Base-by-base conservation (phyloP, 495 filamentous ascomycete species). In the Venustampulla echinocandica region DNA sequence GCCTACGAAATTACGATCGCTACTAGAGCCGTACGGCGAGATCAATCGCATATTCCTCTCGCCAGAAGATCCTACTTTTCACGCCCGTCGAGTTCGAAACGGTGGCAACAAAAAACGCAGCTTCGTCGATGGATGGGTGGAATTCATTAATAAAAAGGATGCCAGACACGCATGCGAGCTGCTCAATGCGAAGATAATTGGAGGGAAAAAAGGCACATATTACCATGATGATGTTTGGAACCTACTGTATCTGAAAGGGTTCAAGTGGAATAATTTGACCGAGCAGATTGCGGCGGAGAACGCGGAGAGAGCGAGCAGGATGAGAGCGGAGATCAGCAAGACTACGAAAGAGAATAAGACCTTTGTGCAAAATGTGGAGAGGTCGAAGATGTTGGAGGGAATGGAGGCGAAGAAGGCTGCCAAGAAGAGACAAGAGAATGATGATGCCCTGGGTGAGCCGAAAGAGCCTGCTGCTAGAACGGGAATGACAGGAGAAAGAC, bases 221-320 rank as follows among this genome's bases (percentile, higher is more conserved):
- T 98, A 96, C 64, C 77, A 84, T 45, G 92, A 98, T 63, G 93
- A 97, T 60, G 75, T 98, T 38, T 94, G 85, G 85, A 92, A 67
- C 34, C 46, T 77, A 27, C 55, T 75, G 47, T 98, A 96, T 60
- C 69, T 98, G 44, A 76, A 73, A 25, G 87, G 87, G 2, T 92
- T 90, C 59, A 88, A 85, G 57, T 98, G 90, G 89, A 48, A 69
- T 46, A 70, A 79, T 54, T 59, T 82, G 38, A 78, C 72, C 13
- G 76, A 80, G 56, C 81, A 87, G 59, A 82, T 90, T 53, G 73
- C 81, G 39, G 70, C 82, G 34, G 92, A 97, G 67, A 83, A 85
- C 62, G 81, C 82, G 21, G 87, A 89, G 63, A 62, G 88, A n/a
- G 79, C 83, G 46, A 83, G 80, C 47, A 77, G 81, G 56, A 77